Evolutionary conservation across 345 rosid genomes (phyloP), one percentile per base, ranked within the genome.

Genomic region (Brassica nigra): DNA sequence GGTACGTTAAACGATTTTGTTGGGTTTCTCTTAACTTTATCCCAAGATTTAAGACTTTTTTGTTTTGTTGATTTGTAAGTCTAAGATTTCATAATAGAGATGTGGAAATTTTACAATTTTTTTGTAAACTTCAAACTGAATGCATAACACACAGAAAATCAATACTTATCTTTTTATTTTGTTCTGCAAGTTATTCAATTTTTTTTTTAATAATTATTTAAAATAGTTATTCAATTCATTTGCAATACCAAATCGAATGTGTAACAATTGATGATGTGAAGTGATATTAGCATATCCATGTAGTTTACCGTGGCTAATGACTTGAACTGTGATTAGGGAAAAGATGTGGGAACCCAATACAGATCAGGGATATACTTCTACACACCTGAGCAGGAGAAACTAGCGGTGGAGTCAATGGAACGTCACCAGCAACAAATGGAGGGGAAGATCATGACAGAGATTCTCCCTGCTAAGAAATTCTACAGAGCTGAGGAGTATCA

Each of bases 401-500:
- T 84, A 9, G 97, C 98, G 1, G 74, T 3, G 15, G 97, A 89
- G 70, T 90, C 98, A 36, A 0, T 85, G 84, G 96, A 91, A 78
- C 84, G 62, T 52, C 94, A 87, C 76, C 91, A 89, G 84, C 82
- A 89, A 76, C 71, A 85, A 68, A 65, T 88, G 80, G 85, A 91
- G 65, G 80, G 92, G 81, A 83, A 86, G 76, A 91, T 95, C 58
- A 89, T 91, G 71, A 88, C 96, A 1, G 99, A 95, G 84, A 86
- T 92, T 65, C 76, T 92, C 29, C 94, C 99, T 0, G 97, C 98
- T 73, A 91, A 85, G 88, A 90, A 89, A 83, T 95, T 95, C 85
- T 95, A 91, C 84, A 85, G 83, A 66, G 99, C 98, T 5, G 99
- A 95, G 81, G 97, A 93, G 29, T 83, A 91, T 80, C 98, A 95